phyloP scores from a whole-genome alignment of 2,329 filamentous ascomycete species.

The Trichoderma asperellum region DNA sequence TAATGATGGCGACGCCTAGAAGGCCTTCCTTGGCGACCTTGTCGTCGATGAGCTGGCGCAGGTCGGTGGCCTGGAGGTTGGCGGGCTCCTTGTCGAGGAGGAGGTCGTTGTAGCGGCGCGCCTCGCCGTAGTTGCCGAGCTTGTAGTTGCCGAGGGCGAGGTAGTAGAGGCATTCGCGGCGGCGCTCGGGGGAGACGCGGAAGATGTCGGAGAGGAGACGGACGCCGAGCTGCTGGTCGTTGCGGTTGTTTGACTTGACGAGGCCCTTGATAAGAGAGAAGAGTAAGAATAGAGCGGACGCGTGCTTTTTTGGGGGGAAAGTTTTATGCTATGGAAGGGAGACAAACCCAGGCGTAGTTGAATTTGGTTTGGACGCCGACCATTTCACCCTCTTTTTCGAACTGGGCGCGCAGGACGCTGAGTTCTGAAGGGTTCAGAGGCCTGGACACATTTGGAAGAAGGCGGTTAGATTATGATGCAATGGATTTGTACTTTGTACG shows the following conservation, averaged over 20 bases:
- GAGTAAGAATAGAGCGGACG: neutral
- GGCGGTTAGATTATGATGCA: neutral
- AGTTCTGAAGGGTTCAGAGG: slow-evolving; percentile 91
- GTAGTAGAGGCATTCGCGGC: slow-evolving; percentile 98
- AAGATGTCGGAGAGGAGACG: slow-evolving; percentile 96
- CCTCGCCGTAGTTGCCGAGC: slow-evolving; percentile 95
- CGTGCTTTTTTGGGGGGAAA: neutral
- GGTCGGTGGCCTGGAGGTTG: slow-evolving; percentile 86
- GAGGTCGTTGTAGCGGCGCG: slow-evolving; percentile 90
- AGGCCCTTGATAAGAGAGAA: slow-evolving; percentile 62
- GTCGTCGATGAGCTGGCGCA: slow-evolving; percentile 89
- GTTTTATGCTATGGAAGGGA: neutral
- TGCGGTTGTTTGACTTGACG: slow-evolving; percentile 84
- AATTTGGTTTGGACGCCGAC: slow-evolving; percentile 98
- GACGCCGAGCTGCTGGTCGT: slow-evolving; percentile 92
- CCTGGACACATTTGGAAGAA: slow-evolving; percentile 49
- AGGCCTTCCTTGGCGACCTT: slow-evolving; percentile 94
- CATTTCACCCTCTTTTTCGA: slow-evolving; percentile 96
- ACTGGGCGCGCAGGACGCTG: slow-evolving; percentile 88
- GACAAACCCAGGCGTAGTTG: slow-evolving; percentile 94
- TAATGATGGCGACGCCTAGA: slow-evolving; percentile 92
- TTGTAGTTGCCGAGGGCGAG: slow-evolving; percentile 97
- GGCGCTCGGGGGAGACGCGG: slow-evolving; percentile 86
- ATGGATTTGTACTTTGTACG: neutral
- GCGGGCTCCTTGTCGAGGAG: slow-evolving; percentile 87